Base-by-base conservation (phyloP, 2,329 filamentous ascomycete genomes). In the Arthrobotrys entomopaga region DNA sequence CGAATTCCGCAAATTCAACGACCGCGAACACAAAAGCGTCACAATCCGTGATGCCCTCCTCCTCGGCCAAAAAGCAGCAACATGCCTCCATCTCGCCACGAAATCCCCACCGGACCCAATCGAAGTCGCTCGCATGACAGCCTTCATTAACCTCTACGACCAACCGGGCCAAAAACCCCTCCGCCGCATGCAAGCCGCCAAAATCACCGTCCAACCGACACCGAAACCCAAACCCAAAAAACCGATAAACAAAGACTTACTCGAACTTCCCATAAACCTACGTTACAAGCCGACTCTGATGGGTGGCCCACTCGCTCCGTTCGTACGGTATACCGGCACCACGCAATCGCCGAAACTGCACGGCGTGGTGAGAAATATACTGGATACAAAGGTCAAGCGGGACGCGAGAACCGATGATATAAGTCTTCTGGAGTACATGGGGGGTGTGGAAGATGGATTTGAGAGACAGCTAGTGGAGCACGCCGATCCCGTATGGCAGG, bases 311-410 rank as follows among this genome's bases (percentile, higher is more conserved):
- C 48, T 42, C 15, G 64, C 67, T 22, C 69, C 69, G 2, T 66
- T 66, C 61, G 22, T 73, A 3, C 42, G 70, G 7, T 74, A 74
- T 42, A 67, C 70, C 0, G 70, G 70, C 1, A 67, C 70, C 5
- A 43, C 50, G 16, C 70, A 65, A 43, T 29, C 52, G 3, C 34
- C 20, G 0, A 1, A 11, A 0, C 49, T 74, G 5, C 34, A 40
- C 20, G 63, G 70, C 1, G 26, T 67, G 0, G 15, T 74, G n/a
- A 66, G 56, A 26, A 64, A 58, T 8, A 50, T 49, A 22, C 6
- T 74, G 6, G 43, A 58, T 4, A 24, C 34, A 19, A 60, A 60
- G 52, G 7, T 58, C 2, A 67, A 64, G 49, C 42, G 70, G 26
- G 70, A 74, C 8, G 63, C 61, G 19, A 19, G 24, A 11, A n/a